phyloP scores from a whole-genome alignment of 1,284 basidiomycete species.

The Irpex sp. region DNA sequence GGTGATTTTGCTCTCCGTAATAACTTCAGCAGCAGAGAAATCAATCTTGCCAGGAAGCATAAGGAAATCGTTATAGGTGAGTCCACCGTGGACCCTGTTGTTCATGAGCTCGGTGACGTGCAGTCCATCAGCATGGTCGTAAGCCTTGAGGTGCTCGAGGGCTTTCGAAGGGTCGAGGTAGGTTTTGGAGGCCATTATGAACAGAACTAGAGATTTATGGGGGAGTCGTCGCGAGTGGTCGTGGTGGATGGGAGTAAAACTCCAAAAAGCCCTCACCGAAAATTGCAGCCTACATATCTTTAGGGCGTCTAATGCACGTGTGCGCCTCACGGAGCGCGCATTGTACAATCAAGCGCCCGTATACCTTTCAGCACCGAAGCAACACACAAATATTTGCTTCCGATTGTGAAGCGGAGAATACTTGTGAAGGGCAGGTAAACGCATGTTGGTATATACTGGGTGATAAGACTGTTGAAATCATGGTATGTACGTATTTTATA shows the following conservation, averaged over 20 bases:
- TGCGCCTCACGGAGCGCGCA: background rate
- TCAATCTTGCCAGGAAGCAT: conserved; percentile 96
- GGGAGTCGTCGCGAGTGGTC: background rate
- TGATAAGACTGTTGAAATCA: background rate
- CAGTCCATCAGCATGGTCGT: conserved; percentile 82
- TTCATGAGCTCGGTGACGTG: conserved; percentile 88
- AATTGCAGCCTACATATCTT: background rate
- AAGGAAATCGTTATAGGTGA: conserved; percentile 96
- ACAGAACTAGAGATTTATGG: conserved; percentile 4
- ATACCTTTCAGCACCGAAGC: background rate
- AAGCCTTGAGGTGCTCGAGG: conserved; percentile 71
- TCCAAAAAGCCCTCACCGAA: conserved; percentile 4
- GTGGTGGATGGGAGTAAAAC: conserved; percentile 21
- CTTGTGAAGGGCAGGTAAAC: background rate
- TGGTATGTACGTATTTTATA: background rate
- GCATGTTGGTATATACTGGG: background rate
- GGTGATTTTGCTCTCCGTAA: conserved; percentile 86
- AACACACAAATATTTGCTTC: background rate
- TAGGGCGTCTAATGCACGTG: conserved; percentile 3
- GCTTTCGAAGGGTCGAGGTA: conserved; percentile 65
- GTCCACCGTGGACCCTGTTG: conserved; percentile 83
- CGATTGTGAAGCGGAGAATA: background rate
- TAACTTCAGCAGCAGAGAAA: conserved; percentile 83
- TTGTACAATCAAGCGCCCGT: background rate
- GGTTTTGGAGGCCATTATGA: conserved; percentile 24